A percentile compares a stretch with the other conserved stretches of the same genome.
phyloP scores from a whole-genome alignment of 1,139 yeast species.

The Debaryomyces robertsiae region DNA sequence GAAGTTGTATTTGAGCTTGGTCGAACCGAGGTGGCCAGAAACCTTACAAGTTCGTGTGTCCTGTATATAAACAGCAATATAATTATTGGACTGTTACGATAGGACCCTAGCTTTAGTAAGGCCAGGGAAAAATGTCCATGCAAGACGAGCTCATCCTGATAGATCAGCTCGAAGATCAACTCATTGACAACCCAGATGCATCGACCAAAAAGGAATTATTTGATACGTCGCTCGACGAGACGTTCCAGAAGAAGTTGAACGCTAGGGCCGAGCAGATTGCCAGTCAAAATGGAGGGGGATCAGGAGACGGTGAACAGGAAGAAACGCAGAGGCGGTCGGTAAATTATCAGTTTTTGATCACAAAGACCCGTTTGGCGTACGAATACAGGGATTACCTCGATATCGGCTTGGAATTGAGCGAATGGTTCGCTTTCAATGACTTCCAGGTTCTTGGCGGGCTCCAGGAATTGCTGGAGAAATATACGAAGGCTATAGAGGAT shows the following conservation, averaged over 20 bases:
- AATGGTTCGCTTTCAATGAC: slow-evolving; percentile 67
- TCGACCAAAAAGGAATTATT: slow-evolving; percentile 35
- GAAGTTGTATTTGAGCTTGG: no score
- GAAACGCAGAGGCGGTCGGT: slow-evolving; percentile 1
- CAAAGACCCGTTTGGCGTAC: slow-evolving; percentile 48
- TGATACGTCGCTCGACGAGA: slow-evolving; percentile 41
- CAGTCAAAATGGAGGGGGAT: slow-evolving; percentile 16
- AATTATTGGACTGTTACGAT: not conserved
- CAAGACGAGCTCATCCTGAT: slow-evolving; percentile 44
- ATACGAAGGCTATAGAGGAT: slow-evolving; percentile 9
- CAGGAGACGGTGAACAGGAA: slow-evolving; percentile 5
- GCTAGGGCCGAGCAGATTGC: slow-evolving; percentile 48
- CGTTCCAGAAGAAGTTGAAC: slow-evolving; percentile 48
- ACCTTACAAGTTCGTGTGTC: no score
- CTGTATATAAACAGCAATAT: not conserved
- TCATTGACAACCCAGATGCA: slow-evolving; percentile 50
- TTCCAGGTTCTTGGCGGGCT: slow-evolving; percentile 33
- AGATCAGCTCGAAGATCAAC: slow-evolving; percentile 48
- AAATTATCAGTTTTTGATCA: slow-evolving; percentile 33
- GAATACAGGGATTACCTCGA: slow-evolving; percentile 41
- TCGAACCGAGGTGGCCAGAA: no score
- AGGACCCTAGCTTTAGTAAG: no score
- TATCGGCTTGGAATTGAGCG: slow-evolving; percentile 52
- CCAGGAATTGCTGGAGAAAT: slow-evolving; percentile 17
- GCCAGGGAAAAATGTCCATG: slow-evolving; percentile 19